Evolutionary conservation across 1,284 basidiomycete species (phyloP).

Genomic region (Meripilus lineatus): DNA sequence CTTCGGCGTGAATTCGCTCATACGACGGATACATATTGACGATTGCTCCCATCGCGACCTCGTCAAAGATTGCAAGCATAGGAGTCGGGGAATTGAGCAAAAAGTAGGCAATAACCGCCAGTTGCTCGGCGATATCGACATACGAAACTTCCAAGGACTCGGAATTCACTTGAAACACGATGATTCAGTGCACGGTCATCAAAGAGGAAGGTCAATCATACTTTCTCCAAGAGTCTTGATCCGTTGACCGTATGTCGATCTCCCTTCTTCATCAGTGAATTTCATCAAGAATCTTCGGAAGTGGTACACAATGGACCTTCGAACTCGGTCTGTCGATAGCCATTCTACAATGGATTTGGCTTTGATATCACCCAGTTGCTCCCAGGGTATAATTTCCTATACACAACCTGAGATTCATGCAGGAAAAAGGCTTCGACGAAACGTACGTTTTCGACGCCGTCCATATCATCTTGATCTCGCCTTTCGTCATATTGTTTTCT

Average conservation of each 20-base stretch:
- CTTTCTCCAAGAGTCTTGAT: conserved; percentile 95
- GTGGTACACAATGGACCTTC: conserved; percentile 85
- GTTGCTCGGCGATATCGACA: conserved; percentile 84
- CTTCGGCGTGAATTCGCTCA: conserved; percentile 95
- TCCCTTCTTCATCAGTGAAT: conserved; percentile 87
- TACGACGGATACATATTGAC: conserved; percentile 95
- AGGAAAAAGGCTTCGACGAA: conserved; percentile 1
- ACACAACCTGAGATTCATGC: conserved; percentile 6
- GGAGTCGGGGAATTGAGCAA: conserved; percentile 91
- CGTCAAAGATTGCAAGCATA: conserved; percentile 94
- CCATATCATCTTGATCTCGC: conserved; percentile 79
- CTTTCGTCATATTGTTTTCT: conserved; percentile 88
- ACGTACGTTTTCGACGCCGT: conserved; percentile 77
- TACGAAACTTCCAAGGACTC: conserved; percentile 98
- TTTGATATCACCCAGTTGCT: conserved; percentile 97
- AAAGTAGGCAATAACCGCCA: conserved; percentile 96
- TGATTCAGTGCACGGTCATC: conserved; percentile 1
- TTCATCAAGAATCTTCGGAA: conserved; percentile 97
- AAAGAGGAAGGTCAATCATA: conserved; percentile 35
- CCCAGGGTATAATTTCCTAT: conserved; percentile 92
- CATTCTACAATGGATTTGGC: conserved; percentile 96
- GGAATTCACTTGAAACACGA: conserved; percentile 68
- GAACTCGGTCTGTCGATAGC: conserved; percentile 91
- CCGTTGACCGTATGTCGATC: conserved; percentile 91
- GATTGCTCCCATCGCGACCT: conserved; percentile 91